phyloP scores from a whole-genome alignment of 257 asterid genomes.

The Salvia miltiorrhiza region DNA sequence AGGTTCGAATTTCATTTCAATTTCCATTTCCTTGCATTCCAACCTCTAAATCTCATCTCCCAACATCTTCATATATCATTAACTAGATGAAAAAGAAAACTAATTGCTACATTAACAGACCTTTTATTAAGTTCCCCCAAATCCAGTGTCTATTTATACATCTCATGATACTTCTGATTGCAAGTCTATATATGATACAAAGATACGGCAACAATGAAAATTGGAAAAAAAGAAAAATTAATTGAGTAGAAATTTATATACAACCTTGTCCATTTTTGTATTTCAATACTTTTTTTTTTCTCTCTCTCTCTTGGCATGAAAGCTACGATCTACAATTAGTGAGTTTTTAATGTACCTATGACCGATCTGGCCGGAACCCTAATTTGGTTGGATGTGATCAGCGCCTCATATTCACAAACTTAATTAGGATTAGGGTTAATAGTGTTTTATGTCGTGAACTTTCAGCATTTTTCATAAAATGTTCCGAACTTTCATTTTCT shows the following conservation, averaged over 20 bases:
- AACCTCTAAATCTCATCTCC: background rate
- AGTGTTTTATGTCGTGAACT: too few species aligned
- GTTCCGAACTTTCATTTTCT: too few species aligned
- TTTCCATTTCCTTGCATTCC: background rate
- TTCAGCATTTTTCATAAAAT: too few species aligned
- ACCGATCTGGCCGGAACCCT: background rate
- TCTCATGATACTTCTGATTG: too few species aligned
- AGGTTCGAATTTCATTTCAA: slow-evolving; percentile 28
- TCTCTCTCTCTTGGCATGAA: background rate
- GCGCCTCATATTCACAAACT: too few species aligned
- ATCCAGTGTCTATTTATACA: background rate
- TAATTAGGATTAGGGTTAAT: too few species aligned
- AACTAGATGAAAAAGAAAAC: background rate
- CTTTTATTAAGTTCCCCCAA: background rate
- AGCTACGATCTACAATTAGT: background rate
- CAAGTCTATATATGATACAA: too few species aligned
- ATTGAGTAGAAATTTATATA: too few species aligned
- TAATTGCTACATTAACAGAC: background rate
- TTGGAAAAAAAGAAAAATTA: too few species aligned
- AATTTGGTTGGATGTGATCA: background rate
- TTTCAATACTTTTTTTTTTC: background rate
- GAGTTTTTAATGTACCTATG: background rate
- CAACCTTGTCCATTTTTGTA: background rate
- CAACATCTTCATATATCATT: background rate
- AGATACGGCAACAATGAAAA: too few species aligned